These are phyloP conservation scores for Phytophthora niederhauseri DNA, from an alignment of 352 stramenopile genomes.

Conservation along the genomic window DNA sequence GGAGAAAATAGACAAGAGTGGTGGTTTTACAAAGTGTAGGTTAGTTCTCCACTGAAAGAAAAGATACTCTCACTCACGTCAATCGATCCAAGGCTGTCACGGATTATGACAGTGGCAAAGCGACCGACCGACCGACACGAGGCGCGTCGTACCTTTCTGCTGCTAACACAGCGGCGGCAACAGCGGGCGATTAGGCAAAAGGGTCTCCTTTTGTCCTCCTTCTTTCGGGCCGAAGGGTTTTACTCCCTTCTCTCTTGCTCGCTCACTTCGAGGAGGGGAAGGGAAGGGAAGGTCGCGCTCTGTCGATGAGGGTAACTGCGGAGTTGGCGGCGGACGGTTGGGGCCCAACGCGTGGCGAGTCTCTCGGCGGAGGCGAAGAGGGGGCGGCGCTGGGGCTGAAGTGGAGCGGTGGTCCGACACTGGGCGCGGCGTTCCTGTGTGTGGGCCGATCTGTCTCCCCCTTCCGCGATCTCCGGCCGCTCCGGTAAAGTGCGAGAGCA, in stretches of 20 bases:
- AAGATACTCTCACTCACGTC: not conserved
- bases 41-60: not conserved
- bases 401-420: constrained; percentile 38
- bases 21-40: not conserved
- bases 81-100: not conserved
- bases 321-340: constrained; percentile 33
- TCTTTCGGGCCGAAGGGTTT: constrained; percentile 12
- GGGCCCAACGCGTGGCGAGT: constrained; percentile 38
- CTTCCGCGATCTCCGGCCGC: constrained; percentile 22
- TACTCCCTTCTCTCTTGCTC: constrained; percentile 2
- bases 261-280: constrained; percentile 7
- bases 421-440: constrained; percentile 26
- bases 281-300: constrained; percentile 4
- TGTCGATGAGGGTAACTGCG: constrained; percentile 8
- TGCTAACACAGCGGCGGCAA: not conserved
- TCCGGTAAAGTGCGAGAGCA: constrained; percentile 3
- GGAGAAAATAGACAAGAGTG: constrained; percentile 5
- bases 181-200: constrained; percentile 19
- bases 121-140: not conserved
- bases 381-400: constrained; percentile 2
- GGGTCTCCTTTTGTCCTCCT: constrained; percentile 23
- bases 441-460: constrained; percentile 33
- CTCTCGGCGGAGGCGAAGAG: constrained; percentile 25
- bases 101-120: not conserved
- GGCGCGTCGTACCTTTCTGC: not conserved